phyloP scores from a whole-genome alignment of 371 early-diverging fungal species.

The Batkoa obscura region DNA sequence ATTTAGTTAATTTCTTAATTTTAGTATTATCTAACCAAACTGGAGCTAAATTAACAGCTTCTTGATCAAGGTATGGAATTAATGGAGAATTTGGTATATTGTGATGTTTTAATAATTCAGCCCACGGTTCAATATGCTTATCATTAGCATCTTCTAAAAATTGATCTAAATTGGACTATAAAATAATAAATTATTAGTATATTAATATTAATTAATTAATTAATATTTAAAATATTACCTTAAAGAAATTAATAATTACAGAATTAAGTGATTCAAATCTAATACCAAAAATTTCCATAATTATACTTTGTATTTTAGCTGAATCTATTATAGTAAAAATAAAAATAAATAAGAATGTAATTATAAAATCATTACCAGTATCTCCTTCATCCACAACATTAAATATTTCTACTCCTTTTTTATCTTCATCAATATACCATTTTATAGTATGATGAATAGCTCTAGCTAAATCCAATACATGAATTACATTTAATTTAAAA shows the following conservation, averaged over 20 bases:
- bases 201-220: no score
- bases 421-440: conserved; percentile 27
- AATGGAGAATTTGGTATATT: conserved; percentile 65
- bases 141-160: conserved; percentile 82
- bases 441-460: conserved; percentile 51
- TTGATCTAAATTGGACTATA: conserved; percentile 50
- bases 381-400: conserved; percentile 65
- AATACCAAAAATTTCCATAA: conserved; percentile 58
- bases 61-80: conserved; percentile 86
- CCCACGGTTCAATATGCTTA: conserved; percentile 68
- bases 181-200: no score
- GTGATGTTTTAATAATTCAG: conserved; percentile 26
- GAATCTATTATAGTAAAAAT: conserved; percentile 40
- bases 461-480: conserved; percentile 64
- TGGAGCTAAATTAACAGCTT: conserved; percentile 12
- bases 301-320: conserved; percentile 45
- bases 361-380: conserved; percentile 22
- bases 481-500: conserved; percentile 78
- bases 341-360: not conserved
- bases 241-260: conserved; percentile 56
- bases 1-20: not conserved
- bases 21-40: not conserved
- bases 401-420: conserved; percentile 24
- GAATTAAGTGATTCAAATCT: conserved; percentile 68
- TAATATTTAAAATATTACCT: no score